Evolutionary conservation across 148 eudicot genomes (phyloP).

Genomic region (Diospyros kaki): DNA sequence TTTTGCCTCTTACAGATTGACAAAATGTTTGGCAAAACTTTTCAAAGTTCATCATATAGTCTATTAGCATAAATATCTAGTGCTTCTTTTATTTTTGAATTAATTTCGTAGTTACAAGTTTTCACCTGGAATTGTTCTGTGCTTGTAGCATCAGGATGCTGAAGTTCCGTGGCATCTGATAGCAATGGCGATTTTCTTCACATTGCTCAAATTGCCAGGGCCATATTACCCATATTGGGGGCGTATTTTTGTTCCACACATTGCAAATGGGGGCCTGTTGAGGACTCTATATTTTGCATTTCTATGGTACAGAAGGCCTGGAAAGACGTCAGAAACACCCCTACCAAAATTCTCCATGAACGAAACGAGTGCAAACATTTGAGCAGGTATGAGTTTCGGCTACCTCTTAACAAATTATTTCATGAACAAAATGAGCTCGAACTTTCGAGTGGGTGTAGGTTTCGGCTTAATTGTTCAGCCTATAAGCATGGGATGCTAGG

Average conservation of each 20-base stretch:
- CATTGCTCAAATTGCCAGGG: conserved; percentile 72
- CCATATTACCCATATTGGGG: conserved; percentile 88
- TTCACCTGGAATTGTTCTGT: conserved; percentile 5
- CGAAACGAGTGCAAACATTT: background rate
- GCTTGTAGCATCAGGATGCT: conserved; percentile 46
- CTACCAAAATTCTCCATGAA: background rate
- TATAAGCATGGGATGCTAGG: too few relatives aligned
- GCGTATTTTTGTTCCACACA: conserved; percentile 69
- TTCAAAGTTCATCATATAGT: background rate
- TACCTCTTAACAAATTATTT: background rate
- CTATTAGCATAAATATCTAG: background rate
- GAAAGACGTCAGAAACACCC: conserved; percentile 12
- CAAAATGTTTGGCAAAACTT: background rate
- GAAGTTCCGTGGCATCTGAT: conserved; percentile 83
- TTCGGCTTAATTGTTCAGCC: too few relatives aligned
- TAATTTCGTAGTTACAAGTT: background rate
- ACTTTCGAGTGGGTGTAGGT: too few relatives aligned
- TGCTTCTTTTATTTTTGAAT: background rate
- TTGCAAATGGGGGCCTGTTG: conserved; percentile 75
- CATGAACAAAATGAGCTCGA: too few relatives aligned
- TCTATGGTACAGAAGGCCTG: conserved; percentile 50
- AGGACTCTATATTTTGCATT: conserved; percentile 53
- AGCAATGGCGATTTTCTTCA: conserved; percentile 41
- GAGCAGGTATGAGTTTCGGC: too few relatives aligned
- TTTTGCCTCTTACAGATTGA: background rate